Evolutionary conservation across 2,329 filamentous ascomycete species (phyloP).

Genomic region (Xylariaceae sp.): DNA sequence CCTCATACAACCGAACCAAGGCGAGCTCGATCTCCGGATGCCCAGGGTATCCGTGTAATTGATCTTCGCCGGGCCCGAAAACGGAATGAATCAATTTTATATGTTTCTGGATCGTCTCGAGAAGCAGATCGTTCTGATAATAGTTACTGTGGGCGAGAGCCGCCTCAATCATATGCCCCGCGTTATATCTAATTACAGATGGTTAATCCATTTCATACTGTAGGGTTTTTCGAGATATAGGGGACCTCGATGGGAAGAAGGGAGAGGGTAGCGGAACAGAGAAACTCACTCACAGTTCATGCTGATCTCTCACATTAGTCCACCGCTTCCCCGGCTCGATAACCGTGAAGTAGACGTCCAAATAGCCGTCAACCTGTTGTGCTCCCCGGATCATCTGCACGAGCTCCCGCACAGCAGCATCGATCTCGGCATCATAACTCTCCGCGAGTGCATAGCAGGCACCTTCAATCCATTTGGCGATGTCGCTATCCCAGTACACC

Average conservation of each 20-base stretch:
- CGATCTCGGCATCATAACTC: slow-evolving; percentile 42
- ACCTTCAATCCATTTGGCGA: slow-evolving; percentile 60
- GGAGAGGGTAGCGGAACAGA: neutral
- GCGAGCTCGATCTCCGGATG: slow-evolving; percentile 53
- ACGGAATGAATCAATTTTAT: slow-evolving; percentile 46
- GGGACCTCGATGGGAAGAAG: neutral
- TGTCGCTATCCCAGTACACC: slow-evolving; percentile 54
- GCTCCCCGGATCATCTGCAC: slow-evolving; percentile 54
- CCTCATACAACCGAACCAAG: slow-evolving; percentile 36
- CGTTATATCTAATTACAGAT: slow-evolving; percentile 47
- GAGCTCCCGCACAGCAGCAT: slow-evolving; percentile 50
- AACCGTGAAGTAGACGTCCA: slow-evolving; percentile 61
- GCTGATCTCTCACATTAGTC: slow-evolving; percentile 57
- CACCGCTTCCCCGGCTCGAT: slow-evolving; percentile 53
- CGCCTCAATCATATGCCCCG: slow-evolving; percentile 59
- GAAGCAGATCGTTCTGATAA: slow-evolving; percentile 47
- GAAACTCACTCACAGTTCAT: slow-evolving; percentile 48
- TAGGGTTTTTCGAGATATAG: too few species aligned
- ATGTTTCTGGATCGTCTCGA: slow-evolving; percentile 52
- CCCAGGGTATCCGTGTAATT: slow-evolving; percentile 57
- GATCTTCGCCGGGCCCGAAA: slow-evolving; percentile 47
- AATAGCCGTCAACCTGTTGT: slow-evolving; percentile 57
- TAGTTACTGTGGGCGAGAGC: slow-evolving; percentile 53
- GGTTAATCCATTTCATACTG: too few species aligned
- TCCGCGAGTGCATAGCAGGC: slow-evolving; percentile 52